Conservation (phyloP, 2,329 filamentous ascomycete genomes). For the Xylaria sp. region DNA sequence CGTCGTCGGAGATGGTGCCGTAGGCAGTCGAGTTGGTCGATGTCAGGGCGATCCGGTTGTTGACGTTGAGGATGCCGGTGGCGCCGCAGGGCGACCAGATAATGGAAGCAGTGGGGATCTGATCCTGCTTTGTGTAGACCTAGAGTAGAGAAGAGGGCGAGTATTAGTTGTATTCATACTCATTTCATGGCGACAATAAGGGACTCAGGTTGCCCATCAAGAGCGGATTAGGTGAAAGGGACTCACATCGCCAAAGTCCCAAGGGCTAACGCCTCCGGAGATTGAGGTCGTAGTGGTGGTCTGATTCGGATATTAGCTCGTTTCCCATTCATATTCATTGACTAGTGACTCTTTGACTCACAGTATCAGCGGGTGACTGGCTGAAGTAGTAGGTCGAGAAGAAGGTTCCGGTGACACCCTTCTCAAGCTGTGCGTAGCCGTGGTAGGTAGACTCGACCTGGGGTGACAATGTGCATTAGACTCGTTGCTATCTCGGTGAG, state of each 20-base stretch:
- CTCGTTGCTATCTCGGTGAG: not conserved
- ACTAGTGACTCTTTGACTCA: slow-evolving; percentile 33
- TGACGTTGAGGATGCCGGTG: slow-evolving; percentile 60
- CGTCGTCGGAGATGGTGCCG: slow-evolving; percentile 58
- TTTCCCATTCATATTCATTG: not conserved
- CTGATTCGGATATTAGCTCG: slow-evolving; percentile 35
- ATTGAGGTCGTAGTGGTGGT: slow-evolving; percentile 59
- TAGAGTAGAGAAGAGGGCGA: slow-evolving; percentile 40
- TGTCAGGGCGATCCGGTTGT: slow-evolving; percentile 58
- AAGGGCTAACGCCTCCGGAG: slow-evolving; percentile 54
- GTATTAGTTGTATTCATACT: slow-evolving; percentile 16
- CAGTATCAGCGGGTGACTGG: slow-evolving; percentile 57
- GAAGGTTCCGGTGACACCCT: slow-evolving; percentile 57
- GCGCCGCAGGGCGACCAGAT: slow-evolving; percentile 60
- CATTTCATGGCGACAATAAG: not conserved
- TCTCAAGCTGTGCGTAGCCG: slow-evolving; percentile 60
- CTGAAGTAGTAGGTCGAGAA: slow-evolving; percentile 62
- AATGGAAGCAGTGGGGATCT: slow-evolving; percentile 57
- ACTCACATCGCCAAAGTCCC: slow-evolving; percentile 51
- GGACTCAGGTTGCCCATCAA: not conserved
- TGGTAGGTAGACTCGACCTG: slow-evolving; percentile 60
- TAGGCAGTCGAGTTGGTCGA: slow-evolving; percentile 52
- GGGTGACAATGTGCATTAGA: slow-evolving; percentile 3
- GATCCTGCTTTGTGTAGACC: slow-evolving; percentile 60
- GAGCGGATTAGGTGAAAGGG: not conserved